A percentile compares a stretch with the other conserved stretches of the same genome.
phyloP scores from a whole-genome alignment of 441 rosid species.

The Mallotus repandus region DNA sequence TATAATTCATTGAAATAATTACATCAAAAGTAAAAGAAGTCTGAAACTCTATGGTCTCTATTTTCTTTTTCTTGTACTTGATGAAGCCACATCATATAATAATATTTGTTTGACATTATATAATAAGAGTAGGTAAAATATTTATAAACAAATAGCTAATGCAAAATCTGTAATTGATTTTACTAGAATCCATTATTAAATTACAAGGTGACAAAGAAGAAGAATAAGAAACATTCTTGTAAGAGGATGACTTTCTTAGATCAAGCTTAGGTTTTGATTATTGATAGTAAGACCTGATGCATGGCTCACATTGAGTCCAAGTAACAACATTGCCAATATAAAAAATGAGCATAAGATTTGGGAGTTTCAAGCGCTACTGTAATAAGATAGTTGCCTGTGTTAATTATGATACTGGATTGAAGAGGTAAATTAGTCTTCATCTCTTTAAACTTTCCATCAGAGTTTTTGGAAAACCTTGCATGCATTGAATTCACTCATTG shows the following conservation, averaged over 20 bases:
- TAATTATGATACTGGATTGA: not conserved
- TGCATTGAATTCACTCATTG: slow-evolving; percentile 13
- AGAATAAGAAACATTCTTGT: slow-evolving; percentile 19
- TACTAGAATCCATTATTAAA: too few species aligned
- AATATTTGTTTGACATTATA: too few species aligned
- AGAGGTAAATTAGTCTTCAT: not conserved
- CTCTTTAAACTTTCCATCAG: not conserved
- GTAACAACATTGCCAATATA: slow-evolving; percentile 66
- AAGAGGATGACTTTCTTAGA: slow-evolving; percentile 16
- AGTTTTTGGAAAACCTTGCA: not conserved
- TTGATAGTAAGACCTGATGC: slow-evolving; percentile 20
- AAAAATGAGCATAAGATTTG: slow-evolving; percentile 40
- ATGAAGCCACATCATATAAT: too few species aligned
- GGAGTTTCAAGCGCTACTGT: slow-evolving; percentile 69
- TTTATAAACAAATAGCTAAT: too few species aligned
- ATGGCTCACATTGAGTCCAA: slow-evolving; percentile 33
- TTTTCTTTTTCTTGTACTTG: too few species aligned
- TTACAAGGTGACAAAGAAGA: slow-evolving; percentile 12
- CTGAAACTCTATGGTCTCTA: too few species aligned
- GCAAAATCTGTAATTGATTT: too few species aligned
- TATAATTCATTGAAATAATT: not conserved
- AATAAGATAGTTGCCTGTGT: slow-evolving; percentile 32
- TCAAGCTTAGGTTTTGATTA: slow-evolving; percentile 13
- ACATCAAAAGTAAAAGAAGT: too few species aligned
- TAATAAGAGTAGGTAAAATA: too few species aligned